phyloP scores from a whole-genome alignment of 352 stramenopile genomes.

The Saprolegnia parasitica region DNA sequence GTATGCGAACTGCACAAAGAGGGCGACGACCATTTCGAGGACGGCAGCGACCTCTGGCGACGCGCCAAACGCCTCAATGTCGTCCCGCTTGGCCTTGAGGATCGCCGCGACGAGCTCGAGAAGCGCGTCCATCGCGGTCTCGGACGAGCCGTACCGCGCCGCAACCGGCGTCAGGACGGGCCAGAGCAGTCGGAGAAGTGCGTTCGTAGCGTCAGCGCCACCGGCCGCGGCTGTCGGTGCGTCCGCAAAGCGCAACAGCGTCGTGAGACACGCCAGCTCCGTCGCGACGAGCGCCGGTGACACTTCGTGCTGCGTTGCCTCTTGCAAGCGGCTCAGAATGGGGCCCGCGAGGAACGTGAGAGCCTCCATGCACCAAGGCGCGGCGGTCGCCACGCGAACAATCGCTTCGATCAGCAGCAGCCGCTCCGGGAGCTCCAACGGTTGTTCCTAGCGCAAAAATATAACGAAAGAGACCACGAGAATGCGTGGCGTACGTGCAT shows the following conservation, averaged over 20 bases:
- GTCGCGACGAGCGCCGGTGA: constrained; percentile 1
- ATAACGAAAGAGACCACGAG: neutral
- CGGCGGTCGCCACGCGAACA: constrained; percentile 11
- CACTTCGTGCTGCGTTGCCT: constrained; percentile 1
- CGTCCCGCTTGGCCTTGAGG: constrained; percentile 11
- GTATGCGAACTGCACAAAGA: neutral
- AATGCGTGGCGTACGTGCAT: neutral
- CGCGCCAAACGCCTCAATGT: constrained; percentile 4
- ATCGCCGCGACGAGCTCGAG: constrained; percentile 10
- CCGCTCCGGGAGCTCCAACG: constrained; percentile 2
- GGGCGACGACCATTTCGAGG: neutral
- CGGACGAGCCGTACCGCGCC: constrained; percentile 6
- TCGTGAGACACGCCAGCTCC: constrained; percentile 8
- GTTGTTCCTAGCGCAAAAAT: neutral
- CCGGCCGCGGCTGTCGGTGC: constrained; percentile 13
- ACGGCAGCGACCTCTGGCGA: constrained; percentile 10
- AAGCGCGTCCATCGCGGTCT: constrained; percentile 16
- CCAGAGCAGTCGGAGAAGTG: neutral
- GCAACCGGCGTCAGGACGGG: neutral
- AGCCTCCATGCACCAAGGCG: constrained; percentile 16
- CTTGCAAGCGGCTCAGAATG: neutral
- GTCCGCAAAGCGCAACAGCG: constrained; percentile 21
- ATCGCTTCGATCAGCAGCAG: constrained; percentile 14
- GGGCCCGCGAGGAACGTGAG: constrained; percentile 3
- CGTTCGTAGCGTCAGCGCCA: constrained; percentile 11